Evolutionary conservation across 2,329 filamentous ascomycete genomes (phyloP), one percentile per base, ranked within the genome.

Genomic region (Cladosporium phlei): DNA sequence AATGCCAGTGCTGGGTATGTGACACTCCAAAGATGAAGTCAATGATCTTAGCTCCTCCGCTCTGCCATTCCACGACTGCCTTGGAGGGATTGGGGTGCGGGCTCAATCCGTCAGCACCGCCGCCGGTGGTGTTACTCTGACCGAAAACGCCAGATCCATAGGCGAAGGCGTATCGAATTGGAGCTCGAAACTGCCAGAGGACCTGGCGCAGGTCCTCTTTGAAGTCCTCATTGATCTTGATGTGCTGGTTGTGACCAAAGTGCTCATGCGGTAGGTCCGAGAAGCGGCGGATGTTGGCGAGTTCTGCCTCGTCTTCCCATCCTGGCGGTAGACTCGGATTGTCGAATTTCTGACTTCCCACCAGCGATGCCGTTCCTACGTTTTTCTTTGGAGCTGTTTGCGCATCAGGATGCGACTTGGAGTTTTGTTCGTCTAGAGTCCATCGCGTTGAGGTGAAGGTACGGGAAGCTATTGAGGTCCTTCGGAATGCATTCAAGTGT

Each of bases 1-100:
- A 90, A 69, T 98, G 93, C 88, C 91, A 98, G 69, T 98, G 93
- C 63, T 98, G 86, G 1, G 86, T 88, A 66, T 95, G 88, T 1
- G 87, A 88, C 9, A 97, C 91, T 20, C 91, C 93, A 64, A 98
- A 93, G 56, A 98, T 94, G 65, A 98, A 95, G 69, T 98, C 93
- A 54, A 98, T 95, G 83, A 97, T 95, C 71, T 96, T 96, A 10
- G 88, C 88, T 1, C 83, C 82, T 22, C 88, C 87, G 59, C 88
- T 83, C 67, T 97, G 91, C 55, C 89, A 86, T 56, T 88, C 87
- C 55, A 85, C 75, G 6, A 97, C 83, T 1, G 88, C 87, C 43
- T 82, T 75, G 1, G 89, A 88, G 1, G 91, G 83, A 51, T 89
- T 83, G 5, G 90, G 85, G 62, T 97, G 91, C 19, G 90, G 79